A percentile compares a stretch with the other conserved stretches of the same genome.
These are phyloP conservation scores for Leptographium wingfieldii DNA, from an alignment of 2,329 filamentous ascomycete genomes.

Conservation along the genomic window DNA sequence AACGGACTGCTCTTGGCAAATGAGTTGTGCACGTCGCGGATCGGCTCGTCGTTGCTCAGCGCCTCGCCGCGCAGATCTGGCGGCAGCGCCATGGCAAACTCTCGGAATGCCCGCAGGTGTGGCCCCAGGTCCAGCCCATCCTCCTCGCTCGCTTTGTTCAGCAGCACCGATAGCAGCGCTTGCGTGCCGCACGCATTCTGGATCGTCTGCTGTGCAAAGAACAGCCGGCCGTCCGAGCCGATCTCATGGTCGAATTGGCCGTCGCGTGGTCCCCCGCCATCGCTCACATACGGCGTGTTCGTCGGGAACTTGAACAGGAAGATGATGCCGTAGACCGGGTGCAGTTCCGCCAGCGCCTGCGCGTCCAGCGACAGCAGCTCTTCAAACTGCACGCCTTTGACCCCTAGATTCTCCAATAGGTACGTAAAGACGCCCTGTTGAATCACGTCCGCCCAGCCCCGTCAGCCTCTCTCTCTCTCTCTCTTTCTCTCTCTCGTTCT, in stretches of 20 bases:
- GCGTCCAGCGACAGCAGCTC: slow-evolving; percentile 85
- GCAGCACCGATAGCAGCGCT: slow-evolving; percentile 77
- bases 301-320: slow-evolving; percentile 97
- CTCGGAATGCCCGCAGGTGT: slow-evolving; percentile 64
- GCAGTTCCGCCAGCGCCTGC: slow-evolving; percentile 55
- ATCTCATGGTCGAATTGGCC: slow-evolving; percentile 69
- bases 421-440: slow-evolving; percentile 89
- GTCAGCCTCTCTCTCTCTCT: not conserved
- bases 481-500: not conserved
- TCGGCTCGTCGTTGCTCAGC: slow-evolving; percentile 51
- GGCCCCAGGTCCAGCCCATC: slow-evolving; percentile 54
- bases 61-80: slow-evolving; percentile 54
- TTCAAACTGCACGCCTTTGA: slow-evolving; percentile 91
- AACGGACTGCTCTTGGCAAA: slow-evolving; percentile 86
- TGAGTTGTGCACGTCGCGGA: slow-evolving; percentile 74
- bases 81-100: slow-evolving; percentile 77
- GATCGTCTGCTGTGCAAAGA: slow-evolving; percentile 95
- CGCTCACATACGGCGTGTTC: slow-evolving; percentile 46
- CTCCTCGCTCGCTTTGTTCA: slow-evolving; percentile 55
- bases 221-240: slow-evolving; percentile 63
- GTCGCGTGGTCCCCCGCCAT: slow-evolving; percentile 58
- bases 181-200: slow-evolving; percentile 98
- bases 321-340: slow-evolving; percentile 86
- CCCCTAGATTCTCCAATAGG: slow-evolving; percentile 80
- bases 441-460: too few species aligned